Base-by-base conservation (phyloP, 805 yeast genomes). In the Monosporozyma aerobia region DNA sequence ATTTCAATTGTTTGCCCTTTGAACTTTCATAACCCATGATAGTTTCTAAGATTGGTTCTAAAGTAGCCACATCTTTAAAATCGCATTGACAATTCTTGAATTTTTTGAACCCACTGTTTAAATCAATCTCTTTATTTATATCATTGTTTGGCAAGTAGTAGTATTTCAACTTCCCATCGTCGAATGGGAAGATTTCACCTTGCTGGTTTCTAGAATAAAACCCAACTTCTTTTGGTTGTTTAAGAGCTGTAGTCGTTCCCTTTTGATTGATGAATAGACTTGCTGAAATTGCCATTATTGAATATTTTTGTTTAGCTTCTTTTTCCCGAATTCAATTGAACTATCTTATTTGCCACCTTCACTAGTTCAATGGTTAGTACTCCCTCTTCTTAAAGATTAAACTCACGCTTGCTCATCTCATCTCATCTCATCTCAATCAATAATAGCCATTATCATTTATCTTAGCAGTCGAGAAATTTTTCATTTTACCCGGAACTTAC, bases 141-240 rank as follows among this genome's bases (percentile, higher is more conserved):
- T 78, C 80, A 3, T 81, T 68, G 63, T 87, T 90, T 14, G 96
- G 95, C 32, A 92, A 73, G 65, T 89, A 94, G 71, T 76, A 90
- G 68, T 87, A 89, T n/a, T 77, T 71, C 50, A 88, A 68, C 3
- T 78, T 75, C 0, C 80, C 67, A 51, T 79, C 79, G 57, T 81
- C 83, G 9, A 79, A 68, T 4, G 69, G 63, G 32, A 69, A 62
- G 30, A 77, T 74, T 23, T 75, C 79, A 23, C 81, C 82, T 5
- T 81, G 78, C n/a, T 61, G 68, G 29, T 78, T 80, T 53, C 89
- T 72, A 1, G 92, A 81, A 64, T 74, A 92, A 3, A 79, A 67
- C n/a, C 79, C 74, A 2, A 92, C 58, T 67, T 94, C 97, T 57
- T 83, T 85, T 2, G 99, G 98, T 66, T 89, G 95, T 61, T 84